phyloP scores from a whole-genome alignment of 257 asterid genomes.

The Primulina huaijiensis region DNA sequence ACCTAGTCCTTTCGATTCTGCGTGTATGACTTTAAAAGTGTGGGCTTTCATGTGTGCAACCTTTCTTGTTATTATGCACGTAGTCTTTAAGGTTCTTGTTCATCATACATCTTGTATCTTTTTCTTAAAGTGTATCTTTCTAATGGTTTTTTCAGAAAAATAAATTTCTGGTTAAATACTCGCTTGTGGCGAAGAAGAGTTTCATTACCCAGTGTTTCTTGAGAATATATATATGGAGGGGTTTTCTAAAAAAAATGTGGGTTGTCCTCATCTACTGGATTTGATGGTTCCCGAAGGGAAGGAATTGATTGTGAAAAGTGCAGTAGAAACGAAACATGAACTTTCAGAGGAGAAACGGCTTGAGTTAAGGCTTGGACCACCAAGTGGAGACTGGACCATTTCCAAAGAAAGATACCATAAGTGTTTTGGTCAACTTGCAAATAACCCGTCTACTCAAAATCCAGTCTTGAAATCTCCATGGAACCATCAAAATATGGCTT shows the following conservation, averaged over 20 bases:
- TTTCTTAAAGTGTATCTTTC: not conserved
- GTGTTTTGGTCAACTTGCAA: slow-evolving; percentile 32
- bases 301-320: slow-evolving; percentile 38
- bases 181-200: not conserved
- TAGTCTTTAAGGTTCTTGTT: not conserved
- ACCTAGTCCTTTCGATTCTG: not conserved
- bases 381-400: slow-evolving; percentile 53
- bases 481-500: slow-evolving; percentile 35
- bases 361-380: slow-evolving; percentile 88
- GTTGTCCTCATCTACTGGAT: slow-evolving; percentile 60
- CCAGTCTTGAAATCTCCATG: slow-evolving; percentile 31
- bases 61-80: not conserved
- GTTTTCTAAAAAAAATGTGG: slow-evolving; percentile 43
- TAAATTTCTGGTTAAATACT: not conserved
- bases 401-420: slow-evolving; percentile 23
- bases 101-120: not conserved
- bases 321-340: slow-evolving; percentile 27
- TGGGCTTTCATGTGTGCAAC: slow-evolving; percentile 18
- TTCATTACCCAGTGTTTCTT: slow-evolving; percentile 1
- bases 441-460: slow-evolving; percentile 22
- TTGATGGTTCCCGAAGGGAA: slow-evolving; percentile 57
- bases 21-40: slow-evolving; percentile 15
- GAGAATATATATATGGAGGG: slow-evolving; percentile 49
- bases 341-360: slow-evolving; percentile 68
- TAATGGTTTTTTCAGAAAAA: no score